Evolutionary conservation across 176 grass and related monocot genomes (phyloP), one percentile per base, ranked within the genome.

Genomic region (Aegilops umbellulata): DNA sequence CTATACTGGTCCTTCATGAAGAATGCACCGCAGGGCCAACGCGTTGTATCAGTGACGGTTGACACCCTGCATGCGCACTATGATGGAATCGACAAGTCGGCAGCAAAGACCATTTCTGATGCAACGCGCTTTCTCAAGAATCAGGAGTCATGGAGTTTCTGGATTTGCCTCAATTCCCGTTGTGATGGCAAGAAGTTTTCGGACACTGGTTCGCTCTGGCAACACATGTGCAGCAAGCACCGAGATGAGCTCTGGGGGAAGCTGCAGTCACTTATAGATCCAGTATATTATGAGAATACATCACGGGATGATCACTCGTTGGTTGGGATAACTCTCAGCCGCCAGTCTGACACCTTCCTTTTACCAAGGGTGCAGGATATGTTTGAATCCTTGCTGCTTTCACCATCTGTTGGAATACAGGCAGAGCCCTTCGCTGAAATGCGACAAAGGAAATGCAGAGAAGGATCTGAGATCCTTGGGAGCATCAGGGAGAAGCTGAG

Each of bases 91-190:
- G 67, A 73, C 67, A 17, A 13, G 32, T 60, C 51, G 1, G 51
- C 51, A 29, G 67, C 51, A 83, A 60, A 60, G 67, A 39, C 51
- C 81, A 73, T 83, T 22, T 60, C 32, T 22, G 81, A 83, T 15
- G 66, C 67, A 26, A 34, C 4, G 34, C n/a, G 81, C 8, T 73
- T 60, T 42, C 3, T 73, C 81, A 83, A 83, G 67, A 38, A 38
- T 2, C 53, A 73, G 10, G 38, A 11, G 19, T 83, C 67, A 41
- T 73, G 81, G 81, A 83, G 51, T 73, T 83, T 83, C 51, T 73
- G 35, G 51, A 38, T 73, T 73, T 83, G 49, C 23, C 49, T 68
- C 53, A 34, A 57, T 69, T 58, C 65, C 1, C 6, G 16, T 24
- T 83, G 67, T 41, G 30, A 41, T 83, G 51, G 51, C 23, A 25